Evolutionary conservation across 805 yeast species (phyloP).

Genomic region (Zygosaccharomyces gambellarensis): DNA sequence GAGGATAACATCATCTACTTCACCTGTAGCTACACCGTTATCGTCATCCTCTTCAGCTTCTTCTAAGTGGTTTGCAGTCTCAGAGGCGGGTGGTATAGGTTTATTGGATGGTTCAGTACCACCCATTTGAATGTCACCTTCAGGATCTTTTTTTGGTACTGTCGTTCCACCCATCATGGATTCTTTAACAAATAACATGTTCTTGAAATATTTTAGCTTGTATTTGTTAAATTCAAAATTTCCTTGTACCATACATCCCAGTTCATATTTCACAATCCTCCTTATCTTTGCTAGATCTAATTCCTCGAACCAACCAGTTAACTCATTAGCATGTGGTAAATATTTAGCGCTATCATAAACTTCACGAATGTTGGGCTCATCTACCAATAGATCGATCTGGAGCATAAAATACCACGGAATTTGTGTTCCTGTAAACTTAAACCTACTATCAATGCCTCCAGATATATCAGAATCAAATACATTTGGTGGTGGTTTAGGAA

Average conservation of each 20-base stretch:
- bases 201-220: constrained; percentile 37
- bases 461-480: constrained; percentile 33
- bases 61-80: constrained; percentile 5
- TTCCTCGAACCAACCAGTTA: constrained; percentile 70
- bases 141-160: constrained; percentile 27
- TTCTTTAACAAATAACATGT: constrained; percentile 41
- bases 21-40: constrained; percentile 33
- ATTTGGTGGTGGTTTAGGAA: constrained; percentile 30
- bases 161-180: constrained; percentile 27
- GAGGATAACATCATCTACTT: constrained; percentile 29
- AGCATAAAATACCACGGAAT: constrained; percentile 67
- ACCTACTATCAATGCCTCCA: constrained; percentile 40
- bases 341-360: constrained; percentile 45
- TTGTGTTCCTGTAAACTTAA: constrained; percentile 66
- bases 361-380: constrained; percentile 51
- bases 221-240: constrained; percentile 41
- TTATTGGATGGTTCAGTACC: constrained; percentile 9
- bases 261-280: constrained; percentile 65
- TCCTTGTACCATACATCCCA: constrained; percentile 53
- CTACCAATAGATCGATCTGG: constrained; percentile 75
- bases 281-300: constrained; percentile 61
- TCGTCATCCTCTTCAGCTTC: constrained; percentile 19
- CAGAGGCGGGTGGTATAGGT: neutral
- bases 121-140: constrained; percentile 26
- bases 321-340: constrained; percentile 41